A percentile compares a stretch with the other conserved stretches of the same genome.
These are phyloP conservation scores for Ballota nigra DNA, from an alignment of 257 asterid genomes.

Conservation along the genomic window DNA sequence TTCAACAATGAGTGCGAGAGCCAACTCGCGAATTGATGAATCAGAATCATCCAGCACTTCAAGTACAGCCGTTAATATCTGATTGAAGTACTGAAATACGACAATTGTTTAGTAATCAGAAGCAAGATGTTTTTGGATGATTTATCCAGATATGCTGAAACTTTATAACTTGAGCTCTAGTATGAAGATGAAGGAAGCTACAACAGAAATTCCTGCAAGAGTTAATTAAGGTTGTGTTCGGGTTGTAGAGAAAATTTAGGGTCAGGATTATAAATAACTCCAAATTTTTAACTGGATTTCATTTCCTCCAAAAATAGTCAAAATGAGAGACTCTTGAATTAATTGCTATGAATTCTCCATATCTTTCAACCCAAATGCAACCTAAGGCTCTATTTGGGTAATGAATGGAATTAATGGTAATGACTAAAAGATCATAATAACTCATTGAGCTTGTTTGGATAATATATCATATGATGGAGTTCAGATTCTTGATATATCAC, in stretches of 20 bases:
- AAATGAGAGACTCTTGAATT: neutral
- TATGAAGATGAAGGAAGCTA: neutral
- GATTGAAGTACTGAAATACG: slow-evolving; percentile 88
- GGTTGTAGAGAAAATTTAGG: neutral
- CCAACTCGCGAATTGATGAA: slow-evolving; percentile 77
- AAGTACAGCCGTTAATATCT: slow-evolving; percentile 81
- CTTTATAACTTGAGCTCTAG: neutral
- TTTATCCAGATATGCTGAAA: neutral
- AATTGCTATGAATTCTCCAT: neutral
- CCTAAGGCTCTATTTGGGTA: neutral
- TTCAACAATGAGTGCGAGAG: slow-evolving; percentile 70
- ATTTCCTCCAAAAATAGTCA: neutral
- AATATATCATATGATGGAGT: neutral
- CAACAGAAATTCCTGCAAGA: neutral
- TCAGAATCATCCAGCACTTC: slow-evolving; percentile 92
- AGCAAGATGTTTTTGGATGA: slow-evolving; percentile 6
- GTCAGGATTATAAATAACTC: neutral
- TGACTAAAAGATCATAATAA: slow-evolving; percentile 5
- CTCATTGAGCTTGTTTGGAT: neutral
- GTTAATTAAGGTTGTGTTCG: neutral
- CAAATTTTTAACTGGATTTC: neutral
- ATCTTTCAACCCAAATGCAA: neutral
- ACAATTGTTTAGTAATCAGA: slow-evolving; percentile 20
- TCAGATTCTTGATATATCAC: neutral
- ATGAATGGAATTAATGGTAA: neutral